phyloP scores from a whole-genome alignment of 176 grass and related monocot species.

The Aegilops umbellulata region DNA sequence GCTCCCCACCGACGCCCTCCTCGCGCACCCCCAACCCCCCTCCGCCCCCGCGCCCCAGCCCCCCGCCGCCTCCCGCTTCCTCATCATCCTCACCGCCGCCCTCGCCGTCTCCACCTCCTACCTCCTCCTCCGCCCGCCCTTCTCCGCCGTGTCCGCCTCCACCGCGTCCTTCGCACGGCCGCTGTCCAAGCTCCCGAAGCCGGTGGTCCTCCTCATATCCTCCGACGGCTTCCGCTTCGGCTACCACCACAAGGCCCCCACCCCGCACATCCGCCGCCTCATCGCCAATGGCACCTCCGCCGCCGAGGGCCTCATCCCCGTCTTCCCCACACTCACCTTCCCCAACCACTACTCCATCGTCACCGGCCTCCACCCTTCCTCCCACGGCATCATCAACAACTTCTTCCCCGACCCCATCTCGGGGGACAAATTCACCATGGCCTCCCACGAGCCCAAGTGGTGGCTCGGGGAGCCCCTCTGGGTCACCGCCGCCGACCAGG shows the following conservation, averaged over 20 bases:
- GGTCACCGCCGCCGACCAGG: constrained; percentile 67
- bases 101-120: constrained; percentile 26
- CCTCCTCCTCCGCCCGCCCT: constrained; percentile 13
- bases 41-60: neutral
- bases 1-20: neutral
- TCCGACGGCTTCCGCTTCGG: constrained; percentile 91
- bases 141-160: neutral
- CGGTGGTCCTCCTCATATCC: constrained; percentile 80
- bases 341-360: constrained; percentile 99
- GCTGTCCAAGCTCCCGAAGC: constrained; percentile 59
- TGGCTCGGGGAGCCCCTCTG: constrained; percentile 87
- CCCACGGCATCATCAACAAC: constrained; percentile 96
- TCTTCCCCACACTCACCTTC: constrained; percentile 93
- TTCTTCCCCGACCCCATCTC: constrained; percentile 72
- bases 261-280: constrained; percentile 69
- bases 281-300: constrained; percentile 78
- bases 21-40: neutral
- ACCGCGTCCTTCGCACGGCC: neutral
- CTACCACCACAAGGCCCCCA: constrained; percentile 69
- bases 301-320: constrained; percentile 57
- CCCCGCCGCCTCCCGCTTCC: neutral
- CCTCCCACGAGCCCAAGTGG: constrained; percentile 67
- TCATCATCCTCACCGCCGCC: constrained; percentile 24
- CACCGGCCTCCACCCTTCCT: constrained; percentile 77
- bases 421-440: constrained; percentile 59